A percentile compares a stretch with the other conserved stretches of the same genome.
These are phyloP conservation scores for Poa pratensis DNA, from an alignment of 176 grass and related monocot species.

Conservation along the genomic window DNA sequence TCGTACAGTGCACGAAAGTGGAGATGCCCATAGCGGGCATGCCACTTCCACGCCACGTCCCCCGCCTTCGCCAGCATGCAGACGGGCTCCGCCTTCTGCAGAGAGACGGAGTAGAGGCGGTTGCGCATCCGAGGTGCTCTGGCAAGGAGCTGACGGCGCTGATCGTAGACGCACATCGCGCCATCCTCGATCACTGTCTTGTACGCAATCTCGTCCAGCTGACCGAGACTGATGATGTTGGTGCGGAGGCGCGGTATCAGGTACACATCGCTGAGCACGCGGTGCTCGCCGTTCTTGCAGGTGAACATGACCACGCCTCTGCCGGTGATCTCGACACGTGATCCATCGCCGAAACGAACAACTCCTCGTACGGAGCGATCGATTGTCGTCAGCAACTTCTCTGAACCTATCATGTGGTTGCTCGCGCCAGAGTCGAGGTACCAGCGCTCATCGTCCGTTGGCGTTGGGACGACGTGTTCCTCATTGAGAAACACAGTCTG, in stretches of 20 bases:
- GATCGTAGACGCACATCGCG: background rate
- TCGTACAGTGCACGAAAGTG: too few species aligned
- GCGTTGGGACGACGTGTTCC: background rate
- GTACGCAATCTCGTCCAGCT: background rate
- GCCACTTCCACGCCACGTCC: too few species aligned
- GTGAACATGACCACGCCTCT: background rate
- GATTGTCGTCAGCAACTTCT: background rate
- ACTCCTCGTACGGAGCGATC: background rate
- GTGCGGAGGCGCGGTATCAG: background rate
- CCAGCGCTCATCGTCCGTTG: background rate
- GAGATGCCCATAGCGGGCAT: too few species aligned
- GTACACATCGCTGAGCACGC: background rate
- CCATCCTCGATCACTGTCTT: background rate
- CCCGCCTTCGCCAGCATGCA: background rate
- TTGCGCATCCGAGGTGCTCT: background rate
- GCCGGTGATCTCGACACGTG: background rate
- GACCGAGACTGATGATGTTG: background rate
- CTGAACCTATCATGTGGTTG: background rate
- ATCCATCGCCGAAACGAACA: background rate
- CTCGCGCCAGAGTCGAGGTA: background rate
- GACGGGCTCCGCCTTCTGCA: background rate
- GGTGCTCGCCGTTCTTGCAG: background rate
- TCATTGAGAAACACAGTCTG: background rate
- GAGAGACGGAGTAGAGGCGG: background rate
- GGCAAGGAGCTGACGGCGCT: background rate